phyloP scores from a whole-genome alignment of 192 early-diverging fungal species.

The Podila horticola region DNA sequence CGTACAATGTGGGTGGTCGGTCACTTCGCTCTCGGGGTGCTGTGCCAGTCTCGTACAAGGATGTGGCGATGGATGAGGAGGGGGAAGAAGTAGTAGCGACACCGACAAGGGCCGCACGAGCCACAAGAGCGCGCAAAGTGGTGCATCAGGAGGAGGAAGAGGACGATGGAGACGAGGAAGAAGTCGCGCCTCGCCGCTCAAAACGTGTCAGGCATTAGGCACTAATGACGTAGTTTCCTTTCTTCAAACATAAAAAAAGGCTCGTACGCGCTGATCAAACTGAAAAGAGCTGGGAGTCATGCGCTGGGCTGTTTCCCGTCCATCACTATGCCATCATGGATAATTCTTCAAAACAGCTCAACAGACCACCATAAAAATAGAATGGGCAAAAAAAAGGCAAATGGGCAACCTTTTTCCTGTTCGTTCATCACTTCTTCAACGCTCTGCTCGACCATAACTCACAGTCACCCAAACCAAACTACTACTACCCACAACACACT shows the following conservation, averaged over 20 bases:
- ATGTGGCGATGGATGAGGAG: constrained; percentile 14
- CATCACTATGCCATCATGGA: no score
- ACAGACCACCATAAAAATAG: no score
- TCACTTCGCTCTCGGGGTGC: constrained; percentile 19
- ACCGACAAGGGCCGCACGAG: background rate
- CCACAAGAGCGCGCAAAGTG: background rate
- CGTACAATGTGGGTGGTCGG: constrained; percentile 8
- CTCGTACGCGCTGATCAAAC: no score
- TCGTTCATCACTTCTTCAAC: background rate
- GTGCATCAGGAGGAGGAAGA: constrained; percentile 12
- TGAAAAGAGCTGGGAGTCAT: no score
- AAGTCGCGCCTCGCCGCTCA: constrained; percentile 15
- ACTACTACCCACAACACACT: no score
- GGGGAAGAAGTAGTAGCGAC: constrained; percentile 2
- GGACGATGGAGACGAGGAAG: constrained; percentile 15
- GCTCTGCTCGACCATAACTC: background rate
- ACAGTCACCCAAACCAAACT: background rate
- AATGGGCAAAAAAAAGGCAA: no score
- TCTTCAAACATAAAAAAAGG: no score
- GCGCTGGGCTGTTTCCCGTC: no score
- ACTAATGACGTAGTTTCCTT: background rate
- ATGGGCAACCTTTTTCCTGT: background rate
- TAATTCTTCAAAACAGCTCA: no score
- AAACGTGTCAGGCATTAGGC: constrained; percentile 28
- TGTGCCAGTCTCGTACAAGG: constrained; percentile 17